Percentiles rank a stretch among this genome's conserved stretches.
Conservation (phyloP, 2,329 filamentous ascomycete species). For the Diatrype stigma region DNA sequence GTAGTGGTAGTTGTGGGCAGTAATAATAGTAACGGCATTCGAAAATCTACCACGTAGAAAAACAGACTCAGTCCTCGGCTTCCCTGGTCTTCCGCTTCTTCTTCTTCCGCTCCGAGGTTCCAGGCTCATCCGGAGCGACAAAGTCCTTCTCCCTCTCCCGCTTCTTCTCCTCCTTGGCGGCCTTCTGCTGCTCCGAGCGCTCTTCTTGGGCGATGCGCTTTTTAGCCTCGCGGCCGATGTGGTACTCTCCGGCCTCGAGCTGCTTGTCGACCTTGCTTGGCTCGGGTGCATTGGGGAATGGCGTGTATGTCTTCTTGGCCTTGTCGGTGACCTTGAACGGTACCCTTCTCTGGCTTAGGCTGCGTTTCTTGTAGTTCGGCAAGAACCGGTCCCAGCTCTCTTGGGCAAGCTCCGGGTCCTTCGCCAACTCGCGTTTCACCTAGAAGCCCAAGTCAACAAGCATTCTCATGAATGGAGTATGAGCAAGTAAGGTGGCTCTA, state of each 20-base stretch:
- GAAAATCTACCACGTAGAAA: no score
- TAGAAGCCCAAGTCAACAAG: conserved; percentile 18
- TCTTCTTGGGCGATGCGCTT: conserved; percentile 76
- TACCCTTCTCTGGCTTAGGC: conserved; percentile 74
- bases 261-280: conserved; percentile 99
- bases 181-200: conserved; percentile 76
- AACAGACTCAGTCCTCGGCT: conserved; percentile 6
- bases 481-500: no score
- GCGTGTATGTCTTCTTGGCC: conserved; percentile 89
- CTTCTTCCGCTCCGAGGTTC: conserved; percentile 52
- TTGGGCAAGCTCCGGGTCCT: conserved; percentile 78
- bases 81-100: conserved; percentile 60
- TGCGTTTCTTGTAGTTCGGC: conserved; percentile 94
- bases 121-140: conserved; percentile 76
- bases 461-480: no score
- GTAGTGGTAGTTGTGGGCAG: not conserved
- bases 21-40: no score
- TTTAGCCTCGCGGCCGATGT: conserved; percentile 88
- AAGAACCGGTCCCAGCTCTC: conserved; percentile 97
- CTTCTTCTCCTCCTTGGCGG: conserved; percentile 84
- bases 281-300: conserved; percentile 93
- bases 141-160: conserved; percentile 83
- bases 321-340: conserved; percentile 91
- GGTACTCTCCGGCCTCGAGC: conserved; percentile 97
- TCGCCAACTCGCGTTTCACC: conserved; percentile 89